These are phyloP conservation scores for Articulospora tetracladia DNA, from an alignment of 495 filamentous ascomycete species.

Conservation along the genomic window DNA sequence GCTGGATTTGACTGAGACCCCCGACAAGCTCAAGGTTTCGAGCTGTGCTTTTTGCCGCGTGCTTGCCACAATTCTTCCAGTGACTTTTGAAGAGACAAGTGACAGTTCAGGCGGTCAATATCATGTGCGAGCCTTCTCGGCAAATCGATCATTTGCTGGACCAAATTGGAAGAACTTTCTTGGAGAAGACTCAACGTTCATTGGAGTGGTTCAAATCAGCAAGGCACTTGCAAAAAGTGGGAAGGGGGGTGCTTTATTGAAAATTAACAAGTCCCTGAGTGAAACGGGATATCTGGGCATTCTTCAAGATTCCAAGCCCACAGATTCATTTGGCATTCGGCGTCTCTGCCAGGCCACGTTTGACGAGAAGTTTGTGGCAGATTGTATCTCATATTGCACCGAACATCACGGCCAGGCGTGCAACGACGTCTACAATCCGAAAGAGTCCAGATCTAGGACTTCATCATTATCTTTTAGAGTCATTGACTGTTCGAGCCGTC, in stretches of 20 bases:
- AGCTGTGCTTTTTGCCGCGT: background rate
- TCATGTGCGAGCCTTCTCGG: conserved; percentile 2
- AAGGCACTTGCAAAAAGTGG: background rate
- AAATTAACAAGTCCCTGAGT: background rate
- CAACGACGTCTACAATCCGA: background rate
- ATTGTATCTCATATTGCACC: background rate
- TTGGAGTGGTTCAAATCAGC: background rate
- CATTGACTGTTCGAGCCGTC: conserved; percentile 4
- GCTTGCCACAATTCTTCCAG: background rate
- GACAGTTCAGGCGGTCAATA: background rate
- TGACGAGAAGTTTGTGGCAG: background rate
- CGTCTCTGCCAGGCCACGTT: background rate
- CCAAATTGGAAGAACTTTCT: background rate
- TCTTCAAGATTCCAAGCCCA: background rate
- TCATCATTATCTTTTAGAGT: background rate
- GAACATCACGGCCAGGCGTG: background rate
- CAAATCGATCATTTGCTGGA: background rate
- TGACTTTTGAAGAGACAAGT: background rate
- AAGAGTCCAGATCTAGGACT: background rate
- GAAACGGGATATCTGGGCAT: background rate
- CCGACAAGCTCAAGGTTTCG: background rate
- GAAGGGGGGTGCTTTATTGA: background rate
- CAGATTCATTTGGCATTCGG: background rate
- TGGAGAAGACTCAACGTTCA: background rate
- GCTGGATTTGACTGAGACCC: background rate